Evolutionary conservation across 805 yeast species (phyloP), one percentile per base, ranked within the genome.

Genomic region (Wickerhamia fluorescens): DNA sequence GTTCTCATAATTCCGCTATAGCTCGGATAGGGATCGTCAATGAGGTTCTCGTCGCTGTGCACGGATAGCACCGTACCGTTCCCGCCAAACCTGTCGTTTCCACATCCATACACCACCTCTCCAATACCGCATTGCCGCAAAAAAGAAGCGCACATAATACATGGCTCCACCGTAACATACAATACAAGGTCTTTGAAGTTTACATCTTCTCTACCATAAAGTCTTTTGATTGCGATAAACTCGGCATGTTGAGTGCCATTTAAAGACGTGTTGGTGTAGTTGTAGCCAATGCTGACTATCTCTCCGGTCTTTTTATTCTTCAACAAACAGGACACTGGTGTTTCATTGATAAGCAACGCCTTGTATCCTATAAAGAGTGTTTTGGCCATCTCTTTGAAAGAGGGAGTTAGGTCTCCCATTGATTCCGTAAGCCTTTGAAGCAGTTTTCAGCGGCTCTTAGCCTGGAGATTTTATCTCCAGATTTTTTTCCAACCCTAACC

Each of bases 61-160:
- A 85, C 66, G 7, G 66, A 56, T 16, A 86, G 53, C 2, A 89
- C 92, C 0, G 94, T 78, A 1, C 97, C 97, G 51, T 88, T 88
- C 0, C 98, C 97, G 0, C 98, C 98, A 58, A 92, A 92, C 25
- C 97, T 58, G 38, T 89, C 97, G 51, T 92, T 92, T 0, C 86
- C 92, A 47, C 96, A 88, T 0, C 98, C 97, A 46, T 85, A 92
- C 25, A 77, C 76, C 2, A 89, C 95, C 23, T 64, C 61, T 17
- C 73, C 56, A 7, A 92, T 74, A 2, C 81, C 79, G 25, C 88
- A 51, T 43, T 92, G 98, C 34, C 88, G 68, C 23, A 92, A 56
- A 3, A 95, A 87, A 23, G 92, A 76, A 0, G 96, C 97, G 60
- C 98, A 92, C 98, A 92, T 92, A 6, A 92, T 81, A 50, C 98